Conservation (phyloP, 176 grass and related monocot species). For the Musa acuminata region DNA sequence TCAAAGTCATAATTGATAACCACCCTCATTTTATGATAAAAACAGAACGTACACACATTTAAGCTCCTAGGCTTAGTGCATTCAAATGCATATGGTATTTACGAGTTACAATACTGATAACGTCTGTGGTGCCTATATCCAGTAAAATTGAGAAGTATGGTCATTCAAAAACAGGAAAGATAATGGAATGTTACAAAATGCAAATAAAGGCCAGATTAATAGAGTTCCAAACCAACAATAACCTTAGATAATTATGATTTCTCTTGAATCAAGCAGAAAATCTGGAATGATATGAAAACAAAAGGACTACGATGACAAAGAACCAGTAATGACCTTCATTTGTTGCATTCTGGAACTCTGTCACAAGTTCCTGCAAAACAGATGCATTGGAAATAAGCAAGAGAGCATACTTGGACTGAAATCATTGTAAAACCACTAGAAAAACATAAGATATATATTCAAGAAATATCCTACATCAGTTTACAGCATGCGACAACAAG, state of each 20-base stretch:
- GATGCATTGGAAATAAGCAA: neutral
- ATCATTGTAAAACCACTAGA: neutral
- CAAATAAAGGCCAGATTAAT: neutral
- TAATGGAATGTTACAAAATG: neutral
- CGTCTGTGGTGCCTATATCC: neutral
- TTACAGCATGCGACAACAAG: no score
- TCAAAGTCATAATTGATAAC: neutral
- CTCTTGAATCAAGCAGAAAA: neutral
- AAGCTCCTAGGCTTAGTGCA: no score
- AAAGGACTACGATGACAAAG: neutral
- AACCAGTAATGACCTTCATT: slow-evolving; percentile 50
- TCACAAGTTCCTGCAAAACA: slow-evolving; percentile 55
- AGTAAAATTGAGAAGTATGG: neutral
- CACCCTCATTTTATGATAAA: neutral
- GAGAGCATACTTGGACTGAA: neutral
- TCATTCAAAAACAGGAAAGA: neutral
- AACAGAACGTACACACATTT: no score
- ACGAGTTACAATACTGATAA: neutral
- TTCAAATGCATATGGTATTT: no score
- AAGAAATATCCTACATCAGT: neutral
- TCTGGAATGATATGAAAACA: neutral
- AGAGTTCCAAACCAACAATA: neutral
- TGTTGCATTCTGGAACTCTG: slow-evolving; percentile 56
- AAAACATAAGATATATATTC: neutral
- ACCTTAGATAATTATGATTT: neutral